These are phyloP conservation scores for Ganoderma multipileum DNA, from an alignment of 1,284 basidiomycete species.

Conservation along the genomic window DNA sequence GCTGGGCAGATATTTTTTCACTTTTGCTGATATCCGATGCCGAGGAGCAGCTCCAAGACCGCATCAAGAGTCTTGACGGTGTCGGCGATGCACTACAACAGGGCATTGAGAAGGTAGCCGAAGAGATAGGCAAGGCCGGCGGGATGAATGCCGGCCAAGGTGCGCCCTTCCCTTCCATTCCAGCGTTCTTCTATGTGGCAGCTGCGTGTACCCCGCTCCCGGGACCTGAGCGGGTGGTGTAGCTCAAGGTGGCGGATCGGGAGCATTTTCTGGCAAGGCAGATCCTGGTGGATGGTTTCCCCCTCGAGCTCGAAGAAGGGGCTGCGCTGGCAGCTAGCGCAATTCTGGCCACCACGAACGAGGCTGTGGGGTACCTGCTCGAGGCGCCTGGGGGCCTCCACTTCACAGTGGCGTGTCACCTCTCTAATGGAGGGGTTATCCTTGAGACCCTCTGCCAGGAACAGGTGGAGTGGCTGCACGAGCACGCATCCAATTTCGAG, in stretches of 20 bases:
- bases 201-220: background rate
- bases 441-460: background rate
- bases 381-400: background rate
- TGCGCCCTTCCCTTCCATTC: background rate
- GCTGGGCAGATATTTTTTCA: no score
- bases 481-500: background rate
- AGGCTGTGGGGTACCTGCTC: background rate
- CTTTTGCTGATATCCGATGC: no score
- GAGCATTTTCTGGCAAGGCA: background rate
- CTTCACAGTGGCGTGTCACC: background rate
- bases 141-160: background rate
- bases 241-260: background rate
- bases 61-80: fast-evolving
- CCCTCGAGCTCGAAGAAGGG: background rate
- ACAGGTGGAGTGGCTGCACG: background rate
- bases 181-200: background rate
- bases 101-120: background rate
- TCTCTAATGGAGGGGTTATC: background rate
- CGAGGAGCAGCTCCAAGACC: no score
- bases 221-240: background rate
- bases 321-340: background rate
- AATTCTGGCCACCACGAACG: background rate
- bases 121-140: no score
- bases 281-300: background rate
- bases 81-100: fast-evolving